These are phyloP conservation scores for Eucalyptus brandiana DNA, from an alignment of 345 rosid species.

Conservation along the genomic window DNA sequence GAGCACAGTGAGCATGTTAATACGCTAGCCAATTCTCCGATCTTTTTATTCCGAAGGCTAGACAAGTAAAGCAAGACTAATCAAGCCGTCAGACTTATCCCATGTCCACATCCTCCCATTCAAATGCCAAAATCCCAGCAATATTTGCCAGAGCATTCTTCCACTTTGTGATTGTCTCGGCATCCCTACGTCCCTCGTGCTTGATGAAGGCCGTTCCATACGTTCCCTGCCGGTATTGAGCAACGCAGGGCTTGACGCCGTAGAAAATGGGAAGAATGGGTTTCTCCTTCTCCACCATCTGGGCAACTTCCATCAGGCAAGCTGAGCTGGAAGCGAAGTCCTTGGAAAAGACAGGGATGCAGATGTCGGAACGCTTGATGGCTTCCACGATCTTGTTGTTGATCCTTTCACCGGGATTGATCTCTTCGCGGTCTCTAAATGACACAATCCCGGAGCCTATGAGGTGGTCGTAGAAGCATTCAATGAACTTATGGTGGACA, in stretches of 20 bases:
- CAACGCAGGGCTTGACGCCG: background rate
- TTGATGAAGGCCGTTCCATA: background rate
- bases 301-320: background rate
- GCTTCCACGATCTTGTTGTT: background rate
- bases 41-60: no score
- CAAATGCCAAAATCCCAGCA: no score
- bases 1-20: no score
- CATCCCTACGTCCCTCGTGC: background rate
- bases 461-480: background rate
- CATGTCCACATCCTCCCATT: no score
- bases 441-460: fast-evolving
- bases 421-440: background rate
- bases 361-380: background rate
- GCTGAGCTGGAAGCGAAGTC: background rate
- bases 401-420: background rate
- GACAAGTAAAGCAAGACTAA: no score
- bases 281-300: background rate
- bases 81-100: no score
- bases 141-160: background rate
- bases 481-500: background rate
- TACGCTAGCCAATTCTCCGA: no score
- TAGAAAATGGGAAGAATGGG: background rate
- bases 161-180: background rate
- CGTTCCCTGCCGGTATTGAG: background rate
- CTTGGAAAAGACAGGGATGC: background rate